Base-by-base conservation (phyloP, 768 basidiomycete species). In the Xerocomus potaroensis region DNA sequence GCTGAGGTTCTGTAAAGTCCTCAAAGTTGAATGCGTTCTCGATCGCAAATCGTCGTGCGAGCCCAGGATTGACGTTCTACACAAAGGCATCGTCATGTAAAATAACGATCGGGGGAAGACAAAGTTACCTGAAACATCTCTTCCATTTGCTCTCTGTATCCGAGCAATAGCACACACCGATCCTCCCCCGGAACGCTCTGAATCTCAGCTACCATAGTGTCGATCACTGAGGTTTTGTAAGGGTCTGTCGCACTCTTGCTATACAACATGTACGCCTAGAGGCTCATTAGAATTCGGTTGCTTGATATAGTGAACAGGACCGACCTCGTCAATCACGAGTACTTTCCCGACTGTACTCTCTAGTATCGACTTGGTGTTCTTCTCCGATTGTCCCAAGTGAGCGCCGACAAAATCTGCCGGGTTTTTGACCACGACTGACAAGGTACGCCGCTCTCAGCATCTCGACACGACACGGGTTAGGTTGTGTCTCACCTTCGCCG, bases 161-260 rank as follows among this genome's bases (percentile, higher is more conserved):
- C 84, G 2, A 84, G 58, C 22, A 87, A 59, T 26, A 87, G 67
- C 1, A 87, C 80, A 43, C 81, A 84, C 3, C 83, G 73, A 55
- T 87, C 85, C 50, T 87, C 84, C 0, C 84, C 83, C 0, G 81
- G 80, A 0, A 74, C 73, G 43, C 75, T 82, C 56, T 87, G 85
- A 3, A 87, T 77, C 60, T 87, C 85, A 0, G 84, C 83, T 0
- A 87, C 84, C 34, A 87, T 77, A 2, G 84, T 84, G 53, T 87
- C 85, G 38, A 87, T 81, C 32, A 87, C 85, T 1, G 83, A 72
- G 5, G 80, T 83, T 56, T 84, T 85, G 64, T 66, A 87, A 0
- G 69, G 61, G 51, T 86, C 81, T 3, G 53, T 69, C 9, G 43
- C 23, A 4, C 56, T 61, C 16, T 68, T 66, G 26, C 72, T 70